phyloP scores from a whole-genome alignment of 495 filamentous ascomycete species.

The Hamigera avellanea region DNA sequence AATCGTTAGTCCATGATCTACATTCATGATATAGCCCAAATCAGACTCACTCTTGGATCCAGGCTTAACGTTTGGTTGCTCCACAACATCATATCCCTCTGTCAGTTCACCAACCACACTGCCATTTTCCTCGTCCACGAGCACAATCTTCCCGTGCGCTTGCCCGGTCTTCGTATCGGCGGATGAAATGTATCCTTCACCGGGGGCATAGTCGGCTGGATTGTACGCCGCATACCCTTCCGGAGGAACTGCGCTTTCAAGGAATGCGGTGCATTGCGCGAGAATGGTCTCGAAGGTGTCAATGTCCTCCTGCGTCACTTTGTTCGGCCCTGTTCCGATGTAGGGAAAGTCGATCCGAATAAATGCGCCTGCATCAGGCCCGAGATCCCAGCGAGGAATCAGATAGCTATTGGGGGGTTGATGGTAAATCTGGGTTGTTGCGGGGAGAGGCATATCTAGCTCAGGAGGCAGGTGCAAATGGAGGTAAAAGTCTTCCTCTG shows the following conservation, averaged over 20 bases:
- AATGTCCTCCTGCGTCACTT: conserved; percentile 76
- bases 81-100: conserved; percentile 71
- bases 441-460: conserved; percentile 79
- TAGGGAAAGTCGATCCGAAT: conserved; percentile 80
- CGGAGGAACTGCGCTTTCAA: conserved; percentile 61
- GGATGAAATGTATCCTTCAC: conserved; percentile 57
- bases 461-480: conserved; percentile 90
- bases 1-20: conserved; percentile 5
- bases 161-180: conserved; percentile 25
- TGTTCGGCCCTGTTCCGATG: conserved; percentile 48
- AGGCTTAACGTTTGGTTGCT: conserved; percentile 56
- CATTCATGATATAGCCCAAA: background rate
- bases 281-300: conserved; percentile 96
- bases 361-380: conserved; percentile 76
- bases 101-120: conserved; percentile 86
- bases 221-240: conserved; percentile 52
- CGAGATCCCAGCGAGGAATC: conserved; percentile 86
- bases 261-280: conserved; percentile 88
- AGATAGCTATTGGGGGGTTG: conserved; percentile 82
- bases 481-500: conserved; percentile 90
- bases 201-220: conserved; percentile 64
- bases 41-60: conserved; percentile 70
- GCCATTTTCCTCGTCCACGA: conserved; percentile 91
- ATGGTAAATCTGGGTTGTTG: conserved; percentile 91
- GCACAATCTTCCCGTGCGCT: conserved; percentile 67